A percentile compares a stretch with the other conserved stretches of the same genome.
These are phyloP conservation scores for Boletus rubescentipes DNA, from an alignment of 768 basidiomycete genomes.

Conservation along the genomic window DNA sequence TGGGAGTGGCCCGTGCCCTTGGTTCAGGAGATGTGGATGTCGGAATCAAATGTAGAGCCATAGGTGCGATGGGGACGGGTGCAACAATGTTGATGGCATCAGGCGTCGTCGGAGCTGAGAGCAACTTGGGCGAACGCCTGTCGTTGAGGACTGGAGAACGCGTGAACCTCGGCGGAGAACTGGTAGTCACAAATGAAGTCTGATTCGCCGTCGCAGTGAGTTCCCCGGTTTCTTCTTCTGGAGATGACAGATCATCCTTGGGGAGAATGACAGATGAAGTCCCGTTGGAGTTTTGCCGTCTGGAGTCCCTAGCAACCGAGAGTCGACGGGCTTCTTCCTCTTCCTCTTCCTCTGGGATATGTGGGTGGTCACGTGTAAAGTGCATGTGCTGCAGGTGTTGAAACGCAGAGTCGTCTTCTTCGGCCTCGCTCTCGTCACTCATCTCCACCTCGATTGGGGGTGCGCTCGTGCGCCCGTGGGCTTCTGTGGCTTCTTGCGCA, in stretches of 20 bases:
- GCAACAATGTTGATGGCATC: slow-evolving; percentile 22
- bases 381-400: slow-evolving; percentile 39
- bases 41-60: slow-evolving; percentile 21
- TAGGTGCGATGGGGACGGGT: slow-evolving; percentile 24
- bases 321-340: slow-evolving; percentile 38
- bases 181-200: slow-evolving; percentile 12
- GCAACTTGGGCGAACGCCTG: slow-evolving; percentile 21
- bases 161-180: slow-evolving; percentile 17
- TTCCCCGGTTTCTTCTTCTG: slow-evolving; percentile 9
- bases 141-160: slow-evolving; percentile 20
- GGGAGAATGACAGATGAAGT: slow-evolving; percentile 37
- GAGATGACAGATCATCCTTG: slow-evolving; percentile 15
- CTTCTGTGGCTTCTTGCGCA: slow-evolving; percentile 48
- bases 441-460: slow-evolving; percentile 75
- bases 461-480: slow-evolving; percentile 39
- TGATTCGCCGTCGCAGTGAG: slow-evolving; percentile 18
- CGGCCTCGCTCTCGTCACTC: slow-evolving; percentile 78
- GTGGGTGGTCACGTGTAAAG: slow-evolving; percentile 49
- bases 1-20: slow-evolving; percentile 19
- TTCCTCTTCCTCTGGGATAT: slow-evolving; percentile 74
- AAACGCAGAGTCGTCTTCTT: slow-evolving; percentile 48
- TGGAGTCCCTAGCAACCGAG: slow-evolving; percentile 25
- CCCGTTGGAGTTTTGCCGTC: slow-evolving; percentile 20
- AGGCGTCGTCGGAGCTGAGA: slow-evolving; percentile 29
- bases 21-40: slow-evolving; percentile 24